Percentiles rank a stretch among this genome's conserved stretches.
phyloP scores from a whole-genome alignment of 768 basidiomycete genomes.

The Tulasnella sp. region DNA sequence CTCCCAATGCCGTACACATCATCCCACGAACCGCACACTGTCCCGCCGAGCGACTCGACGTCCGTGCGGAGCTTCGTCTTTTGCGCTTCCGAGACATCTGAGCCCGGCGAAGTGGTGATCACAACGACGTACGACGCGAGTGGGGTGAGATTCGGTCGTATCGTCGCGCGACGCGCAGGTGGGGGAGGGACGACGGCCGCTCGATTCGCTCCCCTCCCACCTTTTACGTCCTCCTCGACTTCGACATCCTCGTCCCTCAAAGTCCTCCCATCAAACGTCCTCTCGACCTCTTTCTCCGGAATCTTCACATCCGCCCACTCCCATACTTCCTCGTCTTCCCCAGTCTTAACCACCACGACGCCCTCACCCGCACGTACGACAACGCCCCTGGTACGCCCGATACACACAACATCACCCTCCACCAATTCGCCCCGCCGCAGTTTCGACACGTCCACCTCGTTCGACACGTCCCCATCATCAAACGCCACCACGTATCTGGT shows the following conservation, averaged over 20 bases:
- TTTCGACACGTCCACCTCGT: slow-evolving; percentile 5
- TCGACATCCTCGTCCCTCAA: too few species aligned
- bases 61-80: not conserved
- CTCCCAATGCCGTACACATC: slow-evolving; percentile 17
- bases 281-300: too few species aligned
- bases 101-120: slow-evolving; percentile 3
- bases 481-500: slow-evolving; percentile 5
- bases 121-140: too few species aligned
- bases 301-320: too few species aligned
- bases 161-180: too few species aligned
- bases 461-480: slow-evolving; percentile 8
- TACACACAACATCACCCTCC: slow-evolving; percentile 2
- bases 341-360: too few species aligned
- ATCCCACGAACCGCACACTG: slow-evolving; percentile 18
- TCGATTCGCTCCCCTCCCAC: not conserved
- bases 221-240: not conserved
- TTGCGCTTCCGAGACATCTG: not conserved
- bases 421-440: slow-evolving; percentile 9
- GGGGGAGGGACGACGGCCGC: too few species aligned
- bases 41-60: slow-evolving; percentile 17
- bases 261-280: too few species aligned
- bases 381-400: not conserved
- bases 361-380: too few species aligned
- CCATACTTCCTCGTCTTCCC: too few species aligned
- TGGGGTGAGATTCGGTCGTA: too few species aligned